Conservation (phyloP, 345 rosid species). For the Punica granatum region DNA sequence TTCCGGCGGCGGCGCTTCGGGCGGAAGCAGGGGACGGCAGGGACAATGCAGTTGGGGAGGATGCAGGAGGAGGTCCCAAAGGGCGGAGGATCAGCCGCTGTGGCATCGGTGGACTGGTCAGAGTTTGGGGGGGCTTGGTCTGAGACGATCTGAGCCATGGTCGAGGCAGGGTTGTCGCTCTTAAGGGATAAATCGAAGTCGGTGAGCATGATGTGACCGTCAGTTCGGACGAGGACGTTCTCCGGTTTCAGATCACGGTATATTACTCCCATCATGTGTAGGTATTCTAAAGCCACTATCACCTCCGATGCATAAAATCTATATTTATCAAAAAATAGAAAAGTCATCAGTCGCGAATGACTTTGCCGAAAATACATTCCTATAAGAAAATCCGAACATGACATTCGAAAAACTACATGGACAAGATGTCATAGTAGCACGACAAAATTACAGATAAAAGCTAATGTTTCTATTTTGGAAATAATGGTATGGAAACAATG, state of each 20-base stretch:
- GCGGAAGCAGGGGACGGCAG: conserved; percentile 43
- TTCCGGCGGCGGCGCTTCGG: conserved; percentile 25
- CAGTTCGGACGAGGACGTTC: conserved; percentile 49
- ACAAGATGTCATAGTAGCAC: too few relatives aligned
- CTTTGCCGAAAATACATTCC: too few relatives aligned
- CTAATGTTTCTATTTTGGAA: too few relatives aligned
- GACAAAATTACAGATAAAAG: too few relatives aligned
- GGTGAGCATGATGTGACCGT: conserved; percentile 67
- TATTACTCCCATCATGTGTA: conserved; percentile 60
- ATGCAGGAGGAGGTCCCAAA: conserved; percentile 41
- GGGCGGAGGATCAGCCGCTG: conserved; percentile 8
- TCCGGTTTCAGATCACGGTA: conserved; percentile 66
- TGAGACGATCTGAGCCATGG: conserved; percentile 30
- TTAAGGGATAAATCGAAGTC: conserved; percentile 63
- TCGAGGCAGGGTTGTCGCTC: conserved; percentile 26
- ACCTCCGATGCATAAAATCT: conserved; percentile 59
- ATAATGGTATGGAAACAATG: too few relatives aligned
- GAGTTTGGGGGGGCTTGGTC: conserved; percentile 8
- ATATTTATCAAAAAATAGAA: not conserved
- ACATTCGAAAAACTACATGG: too few relatives aligned
- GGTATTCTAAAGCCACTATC: conserved; percentile 46
- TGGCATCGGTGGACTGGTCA: not conserved
- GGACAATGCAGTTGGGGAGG: conserved; percentile 49
- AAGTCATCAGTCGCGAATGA: too few relatives aligned
- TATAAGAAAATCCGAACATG: not conserved